Base-by-base conservation (phyloP, 2,329 filamentous ascomycete genomes). In the Camillea tinctor region DNA sequence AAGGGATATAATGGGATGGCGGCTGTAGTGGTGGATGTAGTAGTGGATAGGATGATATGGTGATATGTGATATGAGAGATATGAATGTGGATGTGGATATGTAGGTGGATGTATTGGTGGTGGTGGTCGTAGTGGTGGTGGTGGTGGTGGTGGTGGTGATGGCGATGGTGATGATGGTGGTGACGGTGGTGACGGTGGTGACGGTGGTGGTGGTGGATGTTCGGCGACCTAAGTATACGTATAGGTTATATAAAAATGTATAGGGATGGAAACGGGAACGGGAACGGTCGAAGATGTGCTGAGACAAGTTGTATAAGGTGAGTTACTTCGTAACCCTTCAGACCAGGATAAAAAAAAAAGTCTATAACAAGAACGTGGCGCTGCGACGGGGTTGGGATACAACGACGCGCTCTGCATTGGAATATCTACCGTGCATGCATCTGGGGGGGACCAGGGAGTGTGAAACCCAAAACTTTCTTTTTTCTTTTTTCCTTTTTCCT, bases 161-260 rank as follows among this genome's bases (percentile, higher is more conserved):
- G 24, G 24, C 13, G 58, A 6, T 24, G 30, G 40, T 21, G 19
- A 49, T 54, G 52, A 22, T 49, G 30, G 24, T 56, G 48, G 40
- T 52, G 24, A 22, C 36, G 26, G 21, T 36, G 17, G 48, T 55
- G 50, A 53, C 58, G 48, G 54, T 49, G 26, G 50, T 56, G 55
- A 60, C 62, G 60, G 57, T 64, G 61, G 60, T 64, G 60, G 36
- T n/a, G 60, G 60, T 57, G 56, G 58, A 51, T 59, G 60, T 57
- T 67, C 65, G 65, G 62, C 65, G 62, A 65, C 59, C 66, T 65
- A 57, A 59, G 58, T 51, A 55, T 58, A 60, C 59, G 61, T 61
- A 60, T 64, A 59, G 4, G 24, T 26, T n/a, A 26, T 30, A 30
- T 50, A 22, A 44, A 50, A 20, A n/a, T 51, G 50, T 51, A 22